These are phyloP conservation scores for Termitomyces sp. DNA, from an alignment of 768 basidiomycete genomes.

Conservation along the genomic window DNA sequence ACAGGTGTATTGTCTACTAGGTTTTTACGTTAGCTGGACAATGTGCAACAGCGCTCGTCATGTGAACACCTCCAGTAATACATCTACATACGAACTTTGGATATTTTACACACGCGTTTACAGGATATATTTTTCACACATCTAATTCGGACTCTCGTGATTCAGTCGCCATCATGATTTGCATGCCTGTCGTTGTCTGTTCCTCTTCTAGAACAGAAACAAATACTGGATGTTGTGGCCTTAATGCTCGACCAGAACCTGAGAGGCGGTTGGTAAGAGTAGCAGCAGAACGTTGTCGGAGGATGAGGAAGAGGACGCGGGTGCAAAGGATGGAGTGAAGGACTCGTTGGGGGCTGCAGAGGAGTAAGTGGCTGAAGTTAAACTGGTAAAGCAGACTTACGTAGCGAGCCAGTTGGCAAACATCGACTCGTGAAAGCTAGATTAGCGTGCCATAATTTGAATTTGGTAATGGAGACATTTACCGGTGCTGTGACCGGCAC, in stretches of 20 bases:
- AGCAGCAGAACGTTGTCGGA: constrained; percentile 21
- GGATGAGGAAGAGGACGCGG: constrained; percentile 36
- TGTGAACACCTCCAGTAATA: not conserved
- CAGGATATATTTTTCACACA: not conserved
- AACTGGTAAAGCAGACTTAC: constrained; percentile 16
- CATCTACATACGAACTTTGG: not conserved
- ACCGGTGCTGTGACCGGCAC: constrained; percentile 34
- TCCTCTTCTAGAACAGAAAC: constrained; percentile 19
- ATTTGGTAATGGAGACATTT: not conserved
- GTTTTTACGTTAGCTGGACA: too few species aligned
- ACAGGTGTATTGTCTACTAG: not conserved
- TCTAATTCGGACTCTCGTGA: not conserved
- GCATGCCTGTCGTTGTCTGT: constrained; percentile 7
- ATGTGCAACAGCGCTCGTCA: too few species aligned
- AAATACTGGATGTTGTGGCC: constrained; percentile 12
- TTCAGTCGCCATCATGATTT: not conserved
- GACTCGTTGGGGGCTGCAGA: constrained; percentile 34
- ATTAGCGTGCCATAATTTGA: not conserved
- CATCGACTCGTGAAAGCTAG: constrained; percentile 17
- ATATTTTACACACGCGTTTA: not conserved
- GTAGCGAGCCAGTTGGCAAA: constrained; percentile 40
- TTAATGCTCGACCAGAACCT: not conserved
- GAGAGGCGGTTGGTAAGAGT: constrained; percentile 15
- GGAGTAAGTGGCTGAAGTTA: not conserved
- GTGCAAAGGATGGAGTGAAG: constrained; percentile 38